Evolutionary conservation across 2,329 filamentous ascomycete genomes (phyloP).

Genomic region (Fusarium anguioides): DNA sequence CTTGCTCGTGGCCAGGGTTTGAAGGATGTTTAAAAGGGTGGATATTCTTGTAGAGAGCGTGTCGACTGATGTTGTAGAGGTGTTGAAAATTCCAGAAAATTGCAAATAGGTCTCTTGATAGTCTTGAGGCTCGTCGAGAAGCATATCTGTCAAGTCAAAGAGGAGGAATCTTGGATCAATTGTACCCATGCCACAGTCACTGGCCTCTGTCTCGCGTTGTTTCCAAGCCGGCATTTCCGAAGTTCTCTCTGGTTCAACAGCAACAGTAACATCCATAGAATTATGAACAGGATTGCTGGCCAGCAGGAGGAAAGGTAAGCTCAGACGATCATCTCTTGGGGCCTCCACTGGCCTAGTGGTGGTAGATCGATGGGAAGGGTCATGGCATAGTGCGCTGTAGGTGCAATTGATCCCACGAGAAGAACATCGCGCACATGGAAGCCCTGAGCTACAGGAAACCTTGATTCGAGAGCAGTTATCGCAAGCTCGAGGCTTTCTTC

Average conservation of each 20-base stretch:
- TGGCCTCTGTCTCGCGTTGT: background rate
- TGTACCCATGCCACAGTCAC: background rate
- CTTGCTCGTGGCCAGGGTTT: background rate
- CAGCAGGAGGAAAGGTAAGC: conserved; percentile 12
- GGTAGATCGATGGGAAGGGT: background rate
- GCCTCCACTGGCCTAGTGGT: too few relatives aligned
- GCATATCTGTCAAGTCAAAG: conserved; percentile 12
- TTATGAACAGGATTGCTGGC: conserved; percentile 4
- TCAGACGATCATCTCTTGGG: background rate
- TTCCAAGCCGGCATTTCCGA: conserved; percentile 12
- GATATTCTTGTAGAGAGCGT: background rate
- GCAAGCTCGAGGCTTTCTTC: conserved; percentile 31
- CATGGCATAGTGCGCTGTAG: conserved; percentile 23
- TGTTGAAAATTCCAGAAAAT: background rate
- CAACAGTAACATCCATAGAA: conserved; percentile 12
- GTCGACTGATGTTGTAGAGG: background rate
- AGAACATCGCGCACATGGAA: conserved; percentile 16
- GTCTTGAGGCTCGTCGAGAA: background rate
- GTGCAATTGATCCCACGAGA: background rate
- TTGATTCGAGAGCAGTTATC: conserved; percentile 8
- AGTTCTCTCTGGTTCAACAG: conserved; percentile 15
- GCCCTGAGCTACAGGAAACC: conserved; percentile 1
- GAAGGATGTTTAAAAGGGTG: background rate
- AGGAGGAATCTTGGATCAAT: conserved; percentile 21
- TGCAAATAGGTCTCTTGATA: fast-evolving